Percentiles rank a stretch among this genome's conserved stretches.
Conservation (phyloP, 2,329 filamentous ascomycete genomes). For the Aspergillus caelatus region DNA sequence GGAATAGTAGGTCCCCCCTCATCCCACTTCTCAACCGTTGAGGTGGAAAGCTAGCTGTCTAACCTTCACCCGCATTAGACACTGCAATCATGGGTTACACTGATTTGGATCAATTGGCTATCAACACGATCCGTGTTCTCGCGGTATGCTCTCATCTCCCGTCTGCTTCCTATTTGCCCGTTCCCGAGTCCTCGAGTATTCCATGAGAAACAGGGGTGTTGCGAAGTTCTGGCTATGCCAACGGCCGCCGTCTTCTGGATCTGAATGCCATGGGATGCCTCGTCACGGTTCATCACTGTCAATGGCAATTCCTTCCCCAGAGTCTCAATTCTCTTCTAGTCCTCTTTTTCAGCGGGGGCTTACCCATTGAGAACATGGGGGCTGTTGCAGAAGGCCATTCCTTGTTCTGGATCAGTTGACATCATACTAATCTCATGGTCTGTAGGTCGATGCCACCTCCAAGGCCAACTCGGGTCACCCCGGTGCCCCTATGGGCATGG, state of each 20-base stretch:
- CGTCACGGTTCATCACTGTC: background rate
- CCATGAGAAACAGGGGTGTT: background rate
- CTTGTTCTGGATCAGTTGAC: background rate
- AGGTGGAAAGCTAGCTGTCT: constrained; percentile 17
- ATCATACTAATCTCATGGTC: constrained; percentile 12
- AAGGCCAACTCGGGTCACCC: constrained; percentile 97
- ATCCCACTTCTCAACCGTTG: constrained; percentile 1
- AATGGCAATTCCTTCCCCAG: background rate
- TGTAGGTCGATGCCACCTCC: constrained; percentile 93
- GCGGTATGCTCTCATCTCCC: constrained; percentile 68
- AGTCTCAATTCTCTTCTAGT: background rate
- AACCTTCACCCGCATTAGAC: constrained; percentile 21
- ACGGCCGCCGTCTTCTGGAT: background rate
- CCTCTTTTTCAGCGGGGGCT: background rate
- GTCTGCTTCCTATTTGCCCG: constrained; percentile 10
- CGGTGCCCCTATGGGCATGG: constrained; percentile 97
- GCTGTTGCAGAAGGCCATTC: background rate
- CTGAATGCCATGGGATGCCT: background rate
- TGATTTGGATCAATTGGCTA: constrained; percentile 84
- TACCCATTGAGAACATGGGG: background rate
- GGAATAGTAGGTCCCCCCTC: background rate
- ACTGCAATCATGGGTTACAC: constrained; percentile 77
- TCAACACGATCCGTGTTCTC: constrained; percentile 97
- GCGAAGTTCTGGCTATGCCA: background rate
- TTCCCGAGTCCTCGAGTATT: background rate